These are phyloP conservation scores for Aquilaria yunnanensis DNA, from an alignment of 345 rosid genomes.

Conservation along the genomic window DNA sequence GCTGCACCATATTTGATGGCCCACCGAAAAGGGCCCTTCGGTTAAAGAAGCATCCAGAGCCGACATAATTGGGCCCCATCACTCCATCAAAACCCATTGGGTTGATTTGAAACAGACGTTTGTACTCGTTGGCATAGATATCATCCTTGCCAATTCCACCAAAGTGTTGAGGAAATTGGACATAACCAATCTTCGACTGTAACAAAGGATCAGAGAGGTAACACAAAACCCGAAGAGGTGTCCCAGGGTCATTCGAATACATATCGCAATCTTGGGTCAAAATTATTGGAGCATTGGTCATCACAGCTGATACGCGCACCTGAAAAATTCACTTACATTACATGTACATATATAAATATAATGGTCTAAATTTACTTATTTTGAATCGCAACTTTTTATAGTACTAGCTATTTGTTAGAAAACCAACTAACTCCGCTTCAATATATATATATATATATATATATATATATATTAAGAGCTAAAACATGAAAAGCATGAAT, in stretches of 20 bases:
- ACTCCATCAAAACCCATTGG: slow-evolving; percentile 31
- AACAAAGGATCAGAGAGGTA: slow-evolving; percentile 28
- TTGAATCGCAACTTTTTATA: background rate
- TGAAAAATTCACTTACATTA: slow-evolving; percentile 1
- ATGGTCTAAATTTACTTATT: background rate
- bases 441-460: too few species aligned
- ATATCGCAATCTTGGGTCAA: slow-evolving; percentile 52
- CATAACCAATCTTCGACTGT: slow-evolving; percentile 11
- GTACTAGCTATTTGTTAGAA: slow-evolving; percentile 16
- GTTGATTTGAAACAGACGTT: slow-evolving; percentile 21
- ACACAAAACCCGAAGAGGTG: slow-evolving; percentile 32
- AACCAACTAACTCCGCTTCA: too few species aligned
- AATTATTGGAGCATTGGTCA: slow-evolving; percentile 44
- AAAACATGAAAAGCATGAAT: too few species aligned
- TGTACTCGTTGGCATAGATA: slow-evolving; percentile 26
- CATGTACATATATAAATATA: background rate
- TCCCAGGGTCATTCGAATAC: slow-evolving; percentile 41
- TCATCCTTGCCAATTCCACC: slow-evolving; percentile 35
- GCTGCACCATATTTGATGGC: slow-evolving; percentile 20
- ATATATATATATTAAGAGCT: too few species aligned
- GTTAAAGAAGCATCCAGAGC: slow-evolving; percentile 40
- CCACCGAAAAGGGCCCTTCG: slow-evolving; percentile 36
- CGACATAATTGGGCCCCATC: slow-evolving; percentile 28
- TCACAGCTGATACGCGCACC: slow-evolving; percentile 45
- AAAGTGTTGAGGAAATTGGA: slow-evolving; percentile 53